These are phyloP conservation scores for Leucogyrophana mollusca DNA, from an alignment of 768 basidiomycete genomes.

Conservation along the genomic window DNA sequence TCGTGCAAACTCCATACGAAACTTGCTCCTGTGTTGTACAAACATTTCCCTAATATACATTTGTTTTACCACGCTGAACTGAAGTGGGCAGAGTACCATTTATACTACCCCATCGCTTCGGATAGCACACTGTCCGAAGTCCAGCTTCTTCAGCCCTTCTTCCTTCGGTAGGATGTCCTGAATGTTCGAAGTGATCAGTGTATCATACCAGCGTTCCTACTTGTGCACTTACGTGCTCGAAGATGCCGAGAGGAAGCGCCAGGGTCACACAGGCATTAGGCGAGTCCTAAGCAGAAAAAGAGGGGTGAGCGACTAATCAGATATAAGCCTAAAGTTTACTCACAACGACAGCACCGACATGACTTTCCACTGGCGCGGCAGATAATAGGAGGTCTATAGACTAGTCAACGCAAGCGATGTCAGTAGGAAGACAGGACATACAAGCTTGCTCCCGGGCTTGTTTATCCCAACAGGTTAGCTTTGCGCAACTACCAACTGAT, in stretches of 20 bases:
- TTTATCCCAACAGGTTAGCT: background rate
- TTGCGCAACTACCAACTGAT: background rate
- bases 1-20: too few relatives aligned
- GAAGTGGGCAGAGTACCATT: too few relatives aligned
- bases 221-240: slow-evolving; percentile 58
- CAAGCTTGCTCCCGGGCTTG: slow-evolving; percentile 77
- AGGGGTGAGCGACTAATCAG: background rate
- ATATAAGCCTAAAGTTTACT: slow-evolving; percentile 16
- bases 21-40: too few relatives aligned
- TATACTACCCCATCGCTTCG: slow-evolving; percentile 60
- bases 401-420: background rate
- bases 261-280: slow-evolving; percentile 79
- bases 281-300: slow-evolving; percentile 53
- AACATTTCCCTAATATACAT: too few relatives aligned
- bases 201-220: too few relatives aligned
- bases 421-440: slow-evolving; percentile 22
- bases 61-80: too few relatives aligned
- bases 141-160: slow-evolving; percentile 56
- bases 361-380: slow-evolving; percentile 68
- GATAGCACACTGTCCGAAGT: slow-evolving; percentile 67
- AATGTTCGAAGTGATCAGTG: background rate
- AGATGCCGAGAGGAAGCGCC: slow-evolving; percentile 74
- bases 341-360: slow-evolving; percentile 70
- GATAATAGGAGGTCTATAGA: slow-evolving; percentile 61
- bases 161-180: slow-evolving; percentile 69